A percentile compares a stretch with the other conserved stretches of the same genome.
Evolutionary conservation across 345 rosid genomes (phyloP).

Genomic region (Linum lewisii): DNA sequence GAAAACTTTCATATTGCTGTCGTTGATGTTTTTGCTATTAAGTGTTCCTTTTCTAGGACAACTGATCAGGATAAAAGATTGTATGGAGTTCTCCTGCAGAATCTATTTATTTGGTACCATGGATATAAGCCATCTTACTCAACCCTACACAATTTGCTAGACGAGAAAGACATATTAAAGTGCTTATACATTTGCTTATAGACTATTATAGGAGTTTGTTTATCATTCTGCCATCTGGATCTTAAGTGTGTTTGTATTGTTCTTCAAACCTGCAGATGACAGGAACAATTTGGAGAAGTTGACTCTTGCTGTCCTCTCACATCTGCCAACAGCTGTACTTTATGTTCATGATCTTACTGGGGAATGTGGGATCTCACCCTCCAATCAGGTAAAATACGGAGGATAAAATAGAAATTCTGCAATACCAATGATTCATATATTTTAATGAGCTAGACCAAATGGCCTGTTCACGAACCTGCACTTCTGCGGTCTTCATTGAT

Average conservation of each 20-base stretch:
- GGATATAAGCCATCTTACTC: no score
- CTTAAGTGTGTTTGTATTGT: not conserved
- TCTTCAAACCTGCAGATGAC: slow-evolving; percentile 41
- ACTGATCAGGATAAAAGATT: no score
- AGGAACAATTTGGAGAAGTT: slow-evolving; percentile 87
- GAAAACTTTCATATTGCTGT: no score
- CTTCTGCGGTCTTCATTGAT: not conserved
- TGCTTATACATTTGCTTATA: no score
- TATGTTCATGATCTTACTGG: slow-evolving; percentile 94
- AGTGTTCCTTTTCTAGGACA: no score
- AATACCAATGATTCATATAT: not conserved
- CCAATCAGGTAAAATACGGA: slow-evolving; percentile 62
- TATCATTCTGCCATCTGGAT: not conserved
- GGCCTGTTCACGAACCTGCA: not conserved
- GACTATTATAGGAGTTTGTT: slow-evolving; percentile 5
- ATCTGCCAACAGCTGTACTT: slow-evolving; percentile 82
- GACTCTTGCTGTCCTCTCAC: slow-evolving; percentile 87
- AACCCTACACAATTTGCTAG: no score
- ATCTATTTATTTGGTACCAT: no score
- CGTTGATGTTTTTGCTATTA: no score
- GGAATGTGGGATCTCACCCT: slow-evolving; percentile 86
- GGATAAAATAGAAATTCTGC: not conserved
- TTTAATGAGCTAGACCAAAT: no score
- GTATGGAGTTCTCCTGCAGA: no score
- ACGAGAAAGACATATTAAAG: no score